A percentile compares a stretch with the other conserved stretches of the same genome.
phyloP scores from a whole-genome alignment of 139 green algal genomes.

The Chlorella vulgaris region DNA sequence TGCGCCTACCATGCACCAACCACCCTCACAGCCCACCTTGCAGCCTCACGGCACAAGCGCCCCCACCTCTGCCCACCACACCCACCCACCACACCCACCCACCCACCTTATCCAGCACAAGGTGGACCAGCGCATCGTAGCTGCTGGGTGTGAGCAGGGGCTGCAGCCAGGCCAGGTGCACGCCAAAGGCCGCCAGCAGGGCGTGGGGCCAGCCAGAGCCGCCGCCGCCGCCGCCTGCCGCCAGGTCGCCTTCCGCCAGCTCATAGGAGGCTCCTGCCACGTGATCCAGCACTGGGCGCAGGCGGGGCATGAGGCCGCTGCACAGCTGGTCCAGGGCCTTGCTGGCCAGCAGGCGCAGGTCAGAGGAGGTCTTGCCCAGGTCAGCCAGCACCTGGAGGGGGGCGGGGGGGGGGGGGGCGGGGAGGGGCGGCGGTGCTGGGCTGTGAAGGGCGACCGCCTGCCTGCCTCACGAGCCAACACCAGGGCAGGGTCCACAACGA shows the following conservation, averaged over 20 bases:
- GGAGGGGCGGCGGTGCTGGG: neutral
- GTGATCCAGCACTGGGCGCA: constrained; percentile 74
- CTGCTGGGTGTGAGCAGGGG: constrained; percentile 75
- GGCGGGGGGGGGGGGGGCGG: neutral
- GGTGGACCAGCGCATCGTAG: constrained; percentile 78
- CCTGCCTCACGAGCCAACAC: too few species aligned
- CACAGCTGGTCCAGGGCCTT: constrained; percentile 74
- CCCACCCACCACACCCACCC: neutral
- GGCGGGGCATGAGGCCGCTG: constrained; percentile 67
- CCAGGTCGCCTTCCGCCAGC: constrained; percentile 70
- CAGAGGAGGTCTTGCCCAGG: constrained; percentile 77
- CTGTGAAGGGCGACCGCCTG: too few species aligned
- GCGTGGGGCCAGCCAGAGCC: constrained; percentile 77
- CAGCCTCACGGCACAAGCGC: neutral
- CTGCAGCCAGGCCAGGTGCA: constrained; percentile 66
- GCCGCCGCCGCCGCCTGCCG: constrained; percentile 9
- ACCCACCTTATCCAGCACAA: constrained; percentile 68
- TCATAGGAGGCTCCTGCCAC: constrained; percentile 71
- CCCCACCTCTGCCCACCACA: neutral
- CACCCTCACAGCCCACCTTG: neutral
- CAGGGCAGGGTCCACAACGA: too few species aligned
- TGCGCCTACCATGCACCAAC: too few species aligned
- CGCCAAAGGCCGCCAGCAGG: constrained; percentile 70
- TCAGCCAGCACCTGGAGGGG: constrained; percentile 69
- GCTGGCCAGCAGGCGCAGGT: constrained; percentile 64